phyloP scores from a whole-genome alignment of 2,329 filamentous ascomycete species.

The Penicillium psychrosexuale region DNA sequence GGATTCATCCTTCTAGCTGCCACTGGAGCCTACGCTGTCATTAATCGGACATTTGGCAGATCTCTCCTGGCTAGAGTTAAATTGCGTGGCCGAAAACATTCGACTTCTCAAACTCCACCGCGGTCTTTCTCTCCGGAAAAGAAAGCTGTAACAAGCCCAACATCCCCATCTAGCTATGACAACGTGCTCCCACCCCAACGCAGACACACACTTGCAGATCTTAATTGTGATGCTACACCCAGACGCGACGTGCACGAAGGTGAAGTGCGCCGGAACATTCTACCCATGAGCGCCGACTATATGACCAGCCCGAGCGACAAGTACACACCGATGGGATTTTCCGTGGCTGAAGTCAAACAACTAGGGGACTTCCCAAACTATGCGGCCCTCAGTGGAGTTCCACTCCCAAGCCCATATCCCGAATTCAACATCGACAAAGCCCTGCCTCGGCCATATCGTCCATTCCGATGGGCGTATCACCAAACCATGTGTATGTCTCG shows the following conservation, averaged over 20 bases:
- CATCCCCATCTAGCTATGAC: slow-evolving; percentile 40
- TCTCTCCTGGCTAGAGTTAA: slow-evolving; percentile 41
- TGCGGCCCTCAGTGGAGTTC: slow-evolving; percentile 69
- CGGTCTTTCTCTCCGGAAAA: slow-evolving; percentile 53
- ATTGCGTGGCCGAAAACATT: slow-evolving; percentile 42
- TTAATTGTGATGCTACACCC: slow-evolving; percentile 19
- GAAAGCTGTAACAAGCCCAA: slow-evolving; percentile 32
- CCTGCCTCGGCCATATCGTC: slow-evolving; percentile 70
- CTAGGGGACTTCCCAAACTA: slow-evolving; percentile 80
- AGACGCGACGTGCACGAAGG: slow-evolving; percentile 30
- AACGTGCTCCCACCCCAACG: slow-evolving; percentile 54
- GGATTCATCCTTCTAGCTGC: slow-evolving; percentile 23
- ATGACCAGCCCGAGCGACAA: slow-evolving; percentile 34
- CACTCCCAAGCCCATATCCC: slow-evolving; percentile 61
- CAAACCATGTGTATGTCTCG: slow-evolving; percentile 78
- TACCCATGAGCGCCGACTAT: slow-evolving; percentile 46
- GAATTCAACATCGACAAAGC: slow-evolving; percentile 69
- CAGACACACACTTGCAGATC: slow-evolving; percentile 44
- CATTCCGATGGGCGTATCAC: slow-evolving; percentile 80
- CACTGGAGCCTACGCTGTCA: slow-evolving; percentile 26
- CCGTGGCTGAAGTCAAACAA: slow-evolving; percentile 63
- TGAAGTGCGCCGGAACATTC: slow-evolving; percentile 32
- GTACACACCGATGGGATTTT: slow-evolving; percentile 67
- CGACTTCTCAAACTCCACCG: slow-evolving; percentile 52
- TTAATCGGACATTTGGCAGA: slow-evolving; percentile 35